Conservation (phyloP, 441 rosid species). For the Gossypium lobatum region DNA sequence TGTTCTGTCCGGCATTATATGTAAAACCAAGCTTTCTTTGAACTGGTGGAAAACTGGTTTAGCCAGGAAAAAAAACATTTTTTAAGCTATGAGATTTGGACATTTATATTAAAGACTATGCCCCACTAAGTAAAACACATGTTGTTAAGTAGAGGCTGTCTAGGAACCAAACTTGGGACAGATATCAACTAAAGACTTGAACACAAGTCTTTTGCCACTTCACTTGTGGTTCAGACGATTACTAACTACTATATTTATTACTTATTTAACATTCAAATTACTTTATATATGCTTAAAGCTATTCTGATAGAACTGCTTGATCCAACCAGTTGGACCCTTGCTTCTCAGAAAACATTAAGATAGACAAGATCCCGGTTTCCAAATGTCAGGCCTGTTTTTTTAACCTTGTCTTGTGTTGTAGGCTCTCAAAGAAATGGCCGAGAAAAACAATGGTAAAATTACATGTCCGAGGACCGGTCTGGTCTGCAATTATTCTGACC, state of each 20-base stretch:
- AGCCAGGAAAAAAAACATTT: too few species aligned
- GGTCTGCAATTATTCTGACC: slow-evolving; percentile 52
- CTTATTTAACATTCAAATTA: not conserved
- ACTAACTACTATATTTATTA: too few species aligned
- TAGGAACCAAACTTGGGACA: too few species aligned
- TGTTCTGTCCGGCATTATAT: not conserved
- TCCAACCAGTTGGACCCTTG: not conserved
- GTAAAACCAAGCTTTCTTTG: not conserved
- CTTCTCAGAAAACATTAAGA: not conserved
- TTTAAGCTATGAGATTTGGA: too few species aligned
- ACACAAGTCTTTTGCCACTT: too few species aligned
- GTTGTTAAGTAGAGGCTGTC: too few species aligned
- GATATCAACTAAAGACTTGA: too few species aligned
- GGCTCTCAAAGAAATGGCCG: slow-evolving; percentile 98
- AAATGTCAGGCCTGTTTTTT: too few species aligned
- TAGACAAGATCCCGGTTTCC: not conserved
- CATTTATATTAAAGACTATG: too few species aligned
- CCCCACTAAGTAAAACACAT: too few species aligned
- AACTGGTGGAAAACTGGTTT: not conserved
- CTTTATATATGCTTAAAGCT: not conserved
- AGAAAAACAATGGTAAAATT: slow-evolving; percentile 59
- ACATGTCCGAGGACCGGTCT: slow-evolving; percentile 74
- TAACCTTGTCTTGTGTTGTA: slow-evolving; percentile 19
- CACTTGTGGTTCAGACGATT: too few species aligned
- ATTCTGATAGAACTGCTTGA: not conserved